phyloP scores from a whole-genome alignment of 169 alveolate species.

The Eimeria sp. region DNA sequence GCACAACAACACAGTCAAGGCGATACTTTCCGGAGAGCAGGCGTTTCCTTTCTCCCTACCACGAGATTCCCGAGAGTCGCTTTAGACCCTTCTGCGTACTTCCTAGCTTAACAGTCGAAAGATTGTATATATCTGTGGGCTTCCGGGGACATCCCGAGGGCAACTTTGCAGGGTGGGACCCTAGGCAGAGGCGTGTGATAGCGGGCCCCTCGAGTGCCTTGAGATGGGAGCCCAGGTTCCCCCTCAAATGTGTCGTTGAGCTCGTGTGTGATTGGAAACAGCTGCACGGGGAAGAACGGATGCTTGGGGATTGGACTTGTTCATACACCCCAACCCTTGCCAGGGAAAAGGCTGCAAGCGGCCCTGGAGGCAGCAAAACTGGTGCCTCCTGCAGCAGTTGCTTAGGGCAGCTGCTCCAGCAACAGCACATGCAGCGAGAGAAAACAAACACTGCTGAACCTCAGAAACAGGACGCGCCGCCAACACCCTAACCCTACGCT shows the following conservation, averaged over 20 bases:
- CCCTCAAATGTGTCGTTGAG: background rate
- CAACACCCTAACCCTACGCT: conserved; percentile 35
- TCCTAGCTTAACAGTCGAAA: background rate
- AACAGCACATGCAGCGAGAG: background rate
- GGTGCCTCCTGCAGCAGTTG: background rate
- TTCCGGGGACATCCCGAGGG: background rate
- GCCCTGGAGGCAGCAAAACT: background rate
- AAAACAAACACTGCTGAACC: conserved; percentile 30
- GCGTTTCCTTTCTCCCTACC: background rate
- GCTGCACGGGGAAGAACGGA: background rate
- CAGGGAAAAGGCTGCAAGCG: background rate
- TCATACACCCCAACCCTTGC: background rate
- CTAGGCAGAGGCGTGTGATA: background rate
- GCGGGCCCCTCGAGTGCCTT: conserved; percentile 6
- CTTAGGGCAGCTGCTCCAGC: conserved; percentile 26
- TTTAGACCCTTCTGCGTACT: background rate
- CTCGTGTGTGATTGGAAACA: background rate
- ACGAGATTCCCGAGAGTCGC: background rate
- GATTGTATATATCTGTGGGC: background rate
- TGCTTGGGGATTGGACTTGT: background rate
- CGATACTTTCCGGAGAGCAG: background rate
- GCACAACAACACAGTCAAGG: background rate
- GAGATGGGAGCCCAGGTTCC: background rate
- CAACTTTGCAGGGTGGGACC: background rate
- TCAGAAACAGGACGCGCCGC: conserved; percentile 2